Evolutionary conservation across 306 rosid species (phyloP), one percentile per base, ranked within the genome.

Genomic region (Mimosa bimucronata): DNA sequence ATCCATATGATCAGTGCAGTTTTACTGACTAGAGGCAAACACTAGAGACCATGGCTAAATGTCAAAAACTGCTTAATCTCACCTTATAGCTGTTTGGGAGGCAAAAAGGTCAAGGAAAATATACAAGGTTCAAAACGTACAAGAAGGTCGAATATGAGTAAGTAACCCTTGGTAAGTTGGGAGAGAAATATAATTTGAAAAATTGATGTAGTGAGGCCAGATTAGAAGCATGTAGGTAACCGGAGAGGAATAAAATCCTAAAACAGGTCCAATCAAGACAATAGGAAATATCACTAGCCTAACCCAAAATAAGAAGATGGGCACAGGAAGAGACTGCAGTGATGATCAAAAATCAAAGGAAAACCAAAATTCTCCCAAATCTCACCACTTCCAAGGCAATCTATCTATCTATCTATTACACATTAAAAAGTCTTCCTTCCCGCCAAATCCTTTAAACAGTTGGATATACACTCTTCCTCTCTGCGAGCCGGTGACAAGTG

Each of bases 311-410:
- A 70, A 53, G 31, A 34, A 50, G 31, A 66, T 67, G 62, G 52
- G 30, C 11, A 23, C 4, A 68, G 21, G 75, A 45, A 62, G 41
- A 81, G 57, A 76, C 46, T 69, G 57, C 70, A 68, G 18, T 11
- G 50, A 50, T 40, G 34, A 41, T 23, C n/a, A 41, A 69, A 29
- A 50, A 72, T 50, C 74, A 69, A 31, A 12, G 34, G 1, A 69
- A 69, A 69, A 77, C 34, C 65, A 16, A 41, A 52, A 75, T 60
- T 72, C 61, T 61, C 68, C n/a, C 21, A 86, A 76, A 84, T 80
- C 78, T 55, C 58, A 86, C 92, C 86, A 66, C 73, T 60, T 7
- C 64, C 83, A 62, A 23, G 66, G 58, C 52, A 57, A n/a, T n/a
- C n/a, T n/a, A n/a, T n/a, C n/a, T n/a, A n/a, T n/a, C n/a, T n/a